Percentiles rank a stretch among this genome's conserved stretches.
These are phyloP conservation scores for Fusarium mundagurra DNA, from an alignment of 2,329 filamentous ascomycete genomes.

Conservation along the genomic window DNA sequence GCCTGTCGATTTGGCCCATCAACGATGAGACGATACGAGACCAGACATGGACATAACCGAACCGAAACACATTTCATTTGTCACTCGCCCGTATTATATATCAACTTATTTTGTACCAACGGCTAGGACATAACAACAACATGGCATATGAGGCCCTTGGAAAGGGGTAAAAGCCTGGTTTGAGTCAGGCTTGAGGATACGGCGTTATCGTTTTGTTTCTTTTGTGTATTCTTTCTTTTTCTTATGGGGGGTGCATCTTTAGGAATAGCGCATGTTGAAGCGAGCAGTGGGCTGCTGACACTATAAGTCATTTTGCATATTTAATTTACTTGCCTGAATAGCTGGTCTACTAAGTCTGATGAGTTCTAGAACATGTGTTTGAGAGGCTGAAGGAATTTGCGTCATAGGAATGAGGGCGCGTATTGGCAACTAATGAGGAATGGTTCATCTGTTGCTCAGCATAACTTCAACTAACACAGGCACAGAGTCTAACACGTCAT, in stretches of 20 bases:
- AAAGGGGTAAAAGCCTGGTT: slow-evolving; percentile 23
- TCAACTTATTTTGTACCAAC: slow-evolving; percentile 41
- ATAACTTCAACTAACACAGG: background rate
- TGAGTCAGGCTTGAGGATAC: slow-evolving; percentile 29
- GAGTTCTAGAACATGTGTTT: background rate
- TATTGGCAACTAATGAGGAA: background rate
- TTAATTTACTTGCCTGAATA: slow-evolving; percentile 35
- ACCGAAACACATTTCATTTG: slow-evolving; percentile 42
- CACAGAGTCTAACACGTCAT: slow-evolving; percentile 11
- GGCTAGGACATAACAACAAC: slow-evolving; percentile 31
- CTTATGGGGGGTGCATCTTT: slow-evolving; percentile 24
- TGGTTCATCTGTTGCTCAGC: background rate
- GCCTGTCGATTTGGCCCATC: slow-evolving; percentile 40
- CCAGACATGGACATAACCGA: slow-evolving; percentile 46
- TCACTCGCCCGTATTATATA: slow-evolving; percentile 43
- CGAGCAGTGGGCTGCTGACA: slow-evolving; percentile 42
- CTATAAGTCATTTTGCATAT: slow-evolving; percentile 36
- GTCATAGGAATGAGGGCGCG: slow-evolving; percentile 10
- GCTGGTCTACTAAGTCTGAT: background rate
- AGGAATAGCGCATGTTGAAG: slow-evolving; percentile 29
- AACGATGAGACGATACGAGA: slow-evolving; percentile 47
- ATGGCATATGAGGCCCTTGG: slow-evolving; percentile 15
- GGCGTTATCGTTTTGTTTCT: slow-evolving; percentile 33
- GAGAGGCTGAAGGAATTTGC: background rate
- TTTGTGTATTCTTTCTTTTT: slow-evolving; percentile 16